These are phyloP conservation scores for Noccaea bulbosa DNA, from an alignment of 345 rosid genomes.

Conservation along the genomic window DNA sequence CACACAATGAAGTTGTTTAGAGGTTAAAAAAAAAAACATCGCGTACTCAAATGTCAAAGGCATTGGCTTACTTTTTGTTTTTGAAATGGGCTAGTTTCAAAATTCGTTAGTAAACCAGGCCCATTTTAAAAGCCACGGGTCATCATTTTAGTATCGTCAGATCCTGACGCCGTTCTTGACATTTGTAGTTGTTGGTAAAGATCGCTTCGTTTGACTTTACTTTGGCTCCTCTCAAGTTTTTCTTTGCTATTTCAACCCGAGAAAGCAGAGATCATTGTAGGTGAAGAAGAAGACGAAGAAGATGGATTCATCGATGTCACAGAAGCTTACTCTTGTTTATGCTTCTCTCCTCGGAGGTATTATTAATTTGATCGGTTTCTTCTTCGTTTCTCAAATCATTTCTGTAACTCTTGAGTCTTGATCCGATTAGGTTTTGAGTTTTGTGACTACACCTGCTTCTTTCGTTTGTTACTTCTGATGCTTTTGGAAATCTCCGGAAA, in stretches of 20 bases:
- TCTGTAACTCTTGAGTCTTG: background rate
- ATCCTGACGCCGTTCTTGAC: conserved; percentile 1
- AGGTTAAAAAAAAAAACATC: too few species aligned
- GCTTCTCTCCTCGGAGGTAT: conserved; percentile 68
- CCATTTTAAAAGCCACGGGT: background rate
- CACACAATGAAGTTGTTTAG: too few species aligned
- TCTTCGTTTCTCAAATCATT: background rate
- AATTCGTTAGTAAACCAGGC: background rate
- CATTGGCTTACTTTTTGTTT: too few species aligned
- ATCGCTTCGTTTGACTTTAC: conserved; percentile 5
- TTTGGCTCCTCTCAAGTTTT: background rate
- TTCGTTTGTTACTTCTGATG: background rate
- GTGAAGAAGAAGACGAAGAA: conserved; percentile 40
- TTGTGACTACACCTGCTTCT: too few species aligned
- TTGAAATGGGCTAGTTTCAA: background rate
- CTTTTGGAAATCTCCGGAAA: background rate
- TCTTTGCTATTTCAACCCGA: background rate
- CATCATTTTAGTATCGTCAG: background rate
- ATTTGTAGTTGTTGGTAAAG: background rate
- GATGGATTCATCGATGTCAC: conserved; percentile 48
- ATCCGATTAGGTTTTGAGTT: conserved; percentile 11
- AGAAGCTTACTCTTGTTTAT: conserved; percentile 44
- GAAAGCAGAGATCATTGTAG: conserved; percentile 32
- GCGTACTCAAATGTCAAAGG: too few species aligned
- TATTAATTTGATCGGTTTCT: background rate